These are phyloP conservation scores for Termitomyces sp. DNA, from an alignment of 768 basidiomycete species.

Conservation along the genomic window DNA sequence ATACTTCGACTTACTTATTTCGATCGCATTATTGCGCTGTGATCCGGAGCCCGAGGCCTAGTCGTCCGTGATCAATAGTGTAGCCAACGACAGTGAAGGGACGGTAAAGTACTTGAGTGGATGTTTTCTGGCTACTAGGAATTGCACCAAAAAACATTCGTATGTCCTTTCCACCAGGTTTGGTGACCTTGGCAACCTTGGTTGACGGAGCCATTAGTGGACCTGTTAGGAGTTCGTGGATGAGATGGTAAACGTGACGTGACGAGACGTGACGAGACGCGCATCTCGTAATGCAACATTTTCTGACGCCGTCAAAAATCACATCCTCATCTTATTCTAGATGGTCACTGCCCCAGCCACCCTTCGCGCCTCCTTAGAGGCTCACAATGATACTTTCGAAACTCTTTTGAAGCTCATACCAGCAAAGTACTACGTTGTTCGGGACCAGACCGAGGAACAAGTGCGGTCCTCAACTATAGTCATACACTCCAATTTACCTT, in stretches of 20 bases:
- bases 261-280: neutral
- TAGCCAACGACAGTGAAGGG: neutral
- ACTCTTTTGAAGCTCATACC: slow-evolving; percentile 81
- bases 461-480: slow-evolving; percentile 27
- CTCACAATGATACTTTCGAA: slow-evolving; percentile 86
- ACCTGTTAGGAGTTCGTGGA: neutral
- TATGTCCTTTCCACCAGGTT: slow-evolving; percentile 30
- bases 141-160: slow-evolving; percentile 31
- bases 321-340: neutral
- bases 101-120: slow-evolving; percentile 1
- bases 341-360: slow-evolving; percentile 47
- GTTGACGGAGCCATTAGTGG: slow-evolving; percentile 15
- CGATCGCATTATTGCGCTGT: slow-evolving; percentile 20
- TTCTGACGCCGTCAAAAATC: neutral
- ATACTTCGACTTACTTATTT: slow-evolving; percentile 18
- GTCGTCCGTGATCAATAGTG: neutral
- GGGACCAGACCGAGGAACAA: slow-evolving; percentile 63
- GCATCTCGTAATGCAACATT: neutral
- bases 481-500: neutral
- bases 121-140: slow-evolving; percentile 8
- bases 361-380: slow-evolving; percentile 64
- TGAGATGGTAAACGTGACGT: slow-evolving; percentile 1
- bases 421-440: slow-evolving; percentile 79
- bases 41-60: slow-evolving; percentile 9
- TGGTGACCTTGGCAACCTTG: slow-evolving; percentile 20